Evolutionary conservation across 2,329 filamentous ascomycete genomes (phyloP).

Genomic region (Trichoderma koningii): DNA sequence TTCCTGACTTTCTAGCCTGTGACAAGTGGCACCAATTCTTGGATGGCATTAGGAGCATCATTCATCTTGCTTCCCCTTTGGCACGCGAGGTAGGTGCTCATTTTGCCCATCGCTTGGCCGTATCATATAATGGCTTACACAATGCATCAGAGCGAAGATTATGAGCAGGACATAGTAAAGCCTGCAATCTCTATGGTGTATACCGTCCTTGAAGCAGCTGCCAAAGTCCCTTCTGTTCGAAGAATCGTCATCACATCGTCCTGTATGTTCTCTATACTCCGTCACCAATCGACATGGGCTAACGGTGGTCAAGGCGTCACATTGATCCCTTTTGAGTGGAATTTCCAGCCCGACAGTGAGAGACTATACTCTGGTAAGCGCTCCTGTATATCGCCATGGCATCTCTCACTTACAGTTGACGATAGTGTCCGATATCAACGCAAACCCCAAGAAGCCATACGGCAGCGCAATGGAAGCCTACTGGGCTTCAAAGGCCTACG

Average conservation of each 20-base stretch:
- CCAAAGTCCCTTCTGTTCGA: conserved; percentile 12
- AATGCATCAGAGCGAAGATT: conserved; percentile 24
- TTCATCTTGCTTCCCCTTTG: conserved; percentile 28
- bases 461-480: conserved; percentile 28
- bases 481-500: conserved; percentile 29
- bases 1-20: conserved; percentile 23
- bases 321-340: conserved; percentile 28
- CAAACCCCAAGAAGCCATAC: background rate
- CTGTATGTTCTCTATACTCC: conserved; percentile 7
- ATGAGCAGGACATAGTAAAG: conserved; percentile 19
- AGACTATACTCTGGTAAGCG: conserved; percentile 26
- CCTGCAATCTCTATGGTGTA: conserved; percentile 27
- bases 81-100: conserved; percentile 23
- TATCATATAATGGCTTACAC: background rate
- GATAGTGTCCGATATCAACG: conserved; percentile 12
- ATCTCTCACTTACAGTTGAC: background rate
- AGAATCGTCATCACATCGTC: conserved; percentile 31
- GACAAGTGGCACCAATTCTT: background rate
- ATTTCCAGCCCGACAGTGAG: conserved; percentile 24
- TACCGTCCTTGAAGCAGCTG: conserved; percentile 24
- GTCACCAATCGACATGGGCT: background rate
- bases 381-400: too few relatives aligned
- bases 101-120: too few relatives aligned
- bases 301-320: conserved; percentile 25
- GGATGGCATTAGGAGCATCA: conserved; percentile 27